Conservation (phyloP, 441 rosid species). For the Adansonia grandidieri region DNA sequence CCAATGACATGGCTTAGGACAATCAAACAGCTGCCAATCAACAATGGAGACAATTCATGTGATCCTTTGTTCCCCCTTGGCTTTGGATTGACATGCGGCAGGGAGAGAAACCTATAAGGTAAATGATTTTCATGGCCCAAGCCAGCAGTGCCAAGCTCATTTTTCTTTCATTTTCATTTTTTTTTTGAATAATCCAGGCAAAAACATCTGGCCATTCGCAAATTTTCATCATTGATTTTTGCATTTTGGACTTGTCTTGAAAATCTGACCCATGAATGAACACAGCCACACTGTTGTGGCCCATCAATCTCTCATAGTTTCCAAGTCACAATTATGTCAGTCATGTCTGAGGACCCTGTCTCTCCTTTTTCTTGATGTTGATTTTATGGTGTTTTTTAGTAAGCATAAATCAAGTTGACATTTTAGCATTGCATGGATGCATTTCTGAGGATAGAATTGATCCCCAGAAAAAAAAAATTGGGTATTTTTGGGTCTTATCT, state of each 20-base stretch:
- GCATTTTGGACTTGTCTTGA: conserved; percentile 5
- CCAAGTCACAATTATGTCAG: conserved; percentile 10
- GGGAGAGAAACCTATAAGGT: conserved; percentile 11
- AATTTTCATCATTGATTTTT: not conserved
- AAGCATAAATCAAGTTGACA: conserved; percentile 3
- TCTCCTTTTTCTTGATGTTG: conserved; percentile 17
- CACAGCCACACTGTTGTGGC: conserved; percentile 2
- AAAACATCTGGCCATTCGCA: not conserved
- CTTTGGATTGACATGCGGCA: conserved; percentile 50
- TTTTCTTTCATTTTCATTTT: no score
- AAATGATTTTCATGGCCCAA: no score
- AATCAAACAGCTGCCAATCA: conserved; percentile 60
- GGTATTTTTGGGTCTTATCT: conserved; percentile 11
- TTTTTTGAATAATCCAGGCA: not conserved
- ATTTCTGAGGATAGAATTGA: conserved; percentile 21
- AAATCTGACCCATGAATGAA: conserved; percentile 15
- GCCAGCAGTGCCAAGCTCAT: not conserved
- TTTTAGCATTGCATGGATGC: not conserved
- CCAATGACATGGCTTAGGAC: conserved; percentile 79
- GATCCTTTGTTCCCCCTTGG: conserved; percentile 78
- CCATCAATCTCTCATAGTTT: conserved; percentile 21
- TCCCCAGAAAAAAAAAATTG: not conserved
- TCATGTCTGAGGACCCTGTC: not conserved
- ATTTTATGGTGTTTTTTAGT: conserved; percentile 17
- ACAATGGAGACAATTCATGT: conserved; percentile 45